These are phyloP conservation scores for Yamadazyma conglobata DNA, from an alignment of 1,139 yeast genomes.

Conservation along the genomic window DNA sequence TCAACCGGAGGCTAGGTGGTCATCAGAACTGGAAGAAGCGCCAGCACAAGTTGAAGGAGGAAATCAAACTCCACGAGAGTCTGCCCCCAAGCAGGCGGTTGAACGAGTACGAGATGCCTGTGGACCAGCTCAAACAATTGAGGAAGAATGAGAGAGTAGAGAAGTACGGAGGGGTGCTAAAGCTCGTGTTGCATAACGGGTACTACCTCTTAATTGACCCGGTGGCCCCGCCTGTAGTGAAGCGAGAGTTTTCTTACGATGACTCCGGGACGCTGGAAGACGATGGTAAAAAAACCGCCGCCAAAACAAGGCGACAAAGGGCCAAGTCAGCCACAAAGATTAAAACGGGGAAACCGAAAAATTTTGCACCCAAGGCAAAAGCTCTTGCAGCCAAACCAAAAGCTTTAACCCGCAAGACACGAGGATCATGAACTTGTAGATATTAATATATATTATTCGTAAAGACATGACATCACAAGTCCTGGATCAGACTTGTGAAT, in stretches of 20 bases:
- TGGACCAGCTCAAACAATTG: constrained; percentile 16
- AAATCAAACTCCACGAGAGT: constrained; percentile 21
- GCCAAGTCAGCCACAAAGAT: no score
- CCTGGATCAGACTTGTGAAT: neutral
- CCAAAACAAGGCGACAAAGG: no score
- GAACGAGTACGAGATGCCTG: constrained; percentile 21
- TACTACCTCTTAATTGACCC: constrained; percentile 30
- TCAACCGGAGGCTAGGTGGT: constrained; percentile 43
- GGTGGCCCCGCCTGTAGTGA: constrained; percentile 21
- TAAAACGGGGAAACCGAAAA: no score
- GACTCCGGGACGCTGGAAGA: neutral
- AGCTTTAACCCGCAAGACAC: no score
- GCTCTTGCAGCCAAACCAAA: no score
- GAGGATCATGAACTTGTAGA: no score
- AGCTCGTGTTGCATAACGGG: constrained; percentile 27
- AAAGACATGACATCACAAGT: no score
- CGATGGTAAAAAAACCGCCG: no score
- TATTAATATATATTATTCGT: no score
- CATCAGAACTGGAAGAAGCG: constrained; percentile 45
- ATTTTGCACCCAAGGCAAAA: no score
- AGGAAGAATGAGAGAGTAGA: constrained; percentile 20
- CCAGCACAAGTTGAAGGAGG: constrained; percentile 23
- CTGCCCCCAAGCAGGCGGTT: constrained; percentile 11
- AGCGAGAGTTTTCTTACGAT: neutral
- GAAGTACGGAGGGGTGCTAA: constrained; percentile 24